Evolutionary conservation across 805 yeast species (phyloP), one percentile per base, ranked within the genome.

Genomic region (Tetrapisispora namnaoensis): DNA sequence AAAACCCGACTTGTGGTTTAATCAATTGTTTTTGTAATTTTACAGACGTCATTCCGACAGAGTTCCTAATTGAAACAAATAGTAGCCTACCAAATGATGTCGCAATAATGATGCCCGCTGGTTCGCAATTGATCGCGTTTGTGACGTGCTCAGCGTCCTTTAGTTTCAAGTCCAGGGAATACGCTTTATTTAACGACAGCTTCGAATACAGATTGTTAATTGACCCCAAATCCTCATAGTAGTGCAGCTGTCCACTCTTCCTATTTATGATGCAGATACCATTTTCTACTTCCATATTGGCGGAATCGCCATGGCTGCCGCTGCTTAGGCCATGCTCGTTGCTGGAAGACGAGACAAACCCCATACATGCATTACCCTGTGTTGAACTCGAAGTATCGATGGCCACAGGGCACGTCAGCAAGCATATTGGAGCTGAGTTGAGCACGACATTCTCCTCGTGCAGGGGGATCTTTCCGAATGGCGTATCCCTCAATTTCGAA

Each of bases 211-310:
- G 36, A 39, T 63, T 63, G 39, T 60, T 62, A 9, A 65, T 57
- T 2, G 67, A 55, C 53, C 78, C 82, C 13, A 87, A 79, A 47
- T 86, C 78, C 58, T 86, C 95, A 69, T 83, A 84, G 63, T 82
- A 89, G 24, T 75, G 74, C 44, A 85, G 65, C 18, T 64, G 59
- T 0, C 96, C 95, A 0, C 78, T 56, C 18, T 70, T 61, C 0
- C 82, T 70, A 58, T 82, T 78, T 20, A 86, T 71, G 6, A 83
- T 75, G 7, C 84, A 80, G 37, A 88, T 66, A 10, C 96, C 96
- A 0, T 95, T 91, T 46, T 49, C 47, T 18, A 27, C 17, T 22
- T 39, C 38, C 28, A 16, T 22, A 20, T 41, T 18, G 14, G 18
- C 20, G 3, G 6, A 6, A 5, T 18, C 17, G 4, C 20, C 20